Evolutionary conservation across 257 asterid species (phyloP), one percentile per base, ranked within the genome.

Genomic region (Echium plantagineum): DNA sequence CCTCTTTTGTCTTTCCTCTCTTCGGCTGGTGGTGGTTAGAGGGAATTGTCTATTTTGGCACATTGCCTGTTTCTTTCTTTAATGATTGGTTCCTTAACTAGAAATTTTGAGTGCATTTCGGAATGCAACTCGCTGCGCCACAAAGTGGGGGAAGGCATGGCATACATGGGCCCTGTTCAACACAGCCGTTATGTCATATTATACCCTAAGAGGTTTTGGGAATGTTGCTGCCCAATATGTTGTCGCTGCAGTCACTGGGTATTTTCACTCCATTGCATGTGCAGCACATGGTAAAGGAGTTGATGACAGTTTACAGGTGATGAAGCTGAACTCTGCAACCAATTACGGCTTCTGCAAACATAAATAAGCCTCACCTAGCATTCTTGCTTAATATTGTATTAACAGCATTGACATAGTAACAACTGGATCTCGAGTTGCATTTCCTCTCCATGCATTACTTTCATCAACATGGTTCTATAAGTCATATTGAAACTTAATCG

Each of bases 101-200:
- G 99, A 93, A 77, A 93, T 89, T 63, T 95, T 86, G 63, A 73
- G 65, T 60, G 99, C 97, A 70, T 86, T 89, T 55, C 77, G 75
- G 22, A 85, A 83, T 67, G 96, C 97, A 10, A 93, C 99, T 70
- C 95, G 80, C 17, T 75, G 79, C 74, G 94, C 99, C 26, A 70
- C 95, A 21, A 84, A 79, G 74, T 93, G 96, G 94, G 97, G 87
- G 69, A 93, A 83, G 72, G 96, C 97, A 62, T 93, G 99, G 99
- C 99, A 93, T 75, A 86, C 78, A 31, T 93, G 99, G 99, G 99
- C 99, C 46, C 97, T 86, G 59, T 93, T 89, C 72, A 93, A 93
- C 59, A 93, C 99, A 48, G 97, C 97, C 52, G 99, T 89, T 71
- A 93, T 93, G 99, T 89, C 99, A 64, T 94, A 89, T 77, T 89